phyloP scores from a whole-genome alignment of 2,329 filamentous ascomycete genomes.

The Tolypocladium paradoxum region DNA sequence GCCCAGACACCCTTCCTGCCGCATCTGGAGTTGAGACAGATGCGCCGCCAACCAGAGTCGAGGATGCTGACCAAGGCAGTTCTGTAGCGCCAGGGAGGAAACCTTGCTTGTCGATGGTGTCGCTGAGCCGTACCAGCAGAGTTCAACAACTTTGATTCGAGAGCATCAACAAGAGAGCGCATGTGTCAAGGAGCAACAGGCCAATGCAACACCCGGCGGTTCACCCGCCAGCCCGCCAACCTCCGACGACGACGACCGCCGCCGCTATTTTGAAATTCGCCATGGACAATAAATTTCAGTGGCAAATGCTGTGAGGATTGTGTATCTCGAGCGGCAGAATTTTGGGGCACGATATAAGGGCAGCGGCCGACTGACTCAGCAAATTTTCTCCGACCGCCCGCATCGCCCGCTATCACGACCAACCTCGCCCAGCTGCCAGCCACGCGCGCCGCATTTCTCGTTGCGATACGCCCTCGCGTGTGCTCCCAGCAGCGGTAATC shows the following conservation, averaged over 20 bases:
- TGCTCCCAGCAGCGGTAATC: slow-evolving; percentile 11
- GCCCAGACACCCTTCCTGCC: neutral
- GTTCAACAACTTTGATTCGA: neutral
- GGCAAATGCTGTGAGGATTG: slow-evolving; percentile 19
- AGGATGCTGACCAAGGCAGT: neutral
- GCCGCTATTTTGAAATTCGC: slow-evolving; percentile 4
- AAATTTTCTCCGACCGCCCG: slow-evolving; percentile 29
- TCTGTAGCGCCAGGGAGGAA: neutral
- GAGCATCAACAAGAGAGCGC: neutral
- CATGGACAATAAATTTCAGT: slow-evolving; percentile 5
- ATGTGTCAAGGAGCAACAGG: neutral
- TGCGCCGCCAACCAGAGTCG: neutral
- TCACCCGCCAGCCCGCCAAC: neutral
- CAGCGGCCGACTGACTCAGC: slow-evolving; percentile 27
- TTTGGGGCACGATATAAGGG: slow-evolving; percentile 31
- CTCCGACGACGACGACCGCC: neutral
- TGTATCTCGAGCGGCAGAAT: slow-evolving; percentile 26
- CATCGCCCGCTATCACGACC: slow-evolving; percentile 6
- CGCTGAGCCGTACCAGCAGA: neutral
- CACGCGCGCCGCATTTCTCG: slow-evolving; percentile 8
- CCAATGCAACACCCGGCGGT: neutral
- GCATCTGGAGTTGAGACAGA: neutral
- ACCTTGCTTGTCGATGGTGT: neutral
- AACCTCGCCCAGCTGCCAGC: slow-evolving; percentile 1
- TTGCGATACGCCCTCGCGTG: slow-evolving; percentile 9